Conservation (phyloP, 163 green algal species). For the Scenedesmus sp. region DNA sequence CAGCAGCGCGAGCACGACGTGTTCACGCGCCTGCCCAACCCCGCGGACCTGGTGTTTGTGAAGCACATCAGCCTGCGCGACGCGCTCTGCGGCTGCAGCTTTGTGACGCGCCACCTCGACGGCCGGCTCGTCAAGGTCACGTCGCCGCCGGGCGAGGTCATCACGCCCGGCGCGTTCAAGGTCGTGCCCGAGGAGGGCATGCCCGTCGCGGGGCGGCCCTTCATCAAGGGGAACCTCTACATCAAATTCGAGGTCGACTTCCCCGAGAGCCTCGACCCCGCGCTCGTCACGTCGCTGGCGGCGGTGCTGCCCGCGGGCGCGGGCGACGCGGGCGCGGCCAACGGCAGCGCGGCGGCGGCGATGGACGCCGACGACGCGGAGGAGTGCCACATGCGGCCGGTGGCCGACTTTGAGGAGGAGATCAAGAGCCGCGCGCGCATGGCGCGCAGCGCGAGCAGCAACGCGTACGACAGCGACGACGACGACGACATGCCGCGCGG, state of each 20-base stretch:
- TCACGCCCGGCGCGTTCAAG: constrained; percentile 89
- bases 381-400: constrained; percentile 51
- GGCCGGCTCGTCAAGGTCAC: constrained; percentile 80
- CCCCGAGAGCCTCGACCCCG: constrained; percentile 65
- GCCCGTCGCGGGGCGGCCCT: constrained; percentile 91
- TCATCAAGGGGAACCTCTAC: constrained; percentile 97
- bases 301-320: background rate
- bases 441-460: constrained; percentile 54
- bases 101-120: constrained; percentile 92
- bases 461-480: constrained; percentile 78
- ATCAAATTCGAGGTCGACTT: constrained; percentile 93
- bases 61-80: constrained; percentile 87
- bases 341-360: constrained; percentile 3
- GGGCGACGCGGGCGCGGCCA: constrained; percentile 2
- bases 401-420: constrained; percentile 89
- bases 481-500: constrained; percentile 71
- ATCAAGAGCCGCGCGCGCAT: constrained; percentile 68
- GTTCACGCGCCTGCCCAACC: constrained; percentile 82
- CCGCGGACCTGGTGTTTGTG: constrained; percentile 86
- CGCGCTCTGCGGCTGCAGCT: constrained; percentile 87
- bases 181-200: constrained; percentile 95
- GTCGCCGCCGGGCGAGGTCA: constrained; percentile 78
- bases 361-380: constrained; percentile 45
- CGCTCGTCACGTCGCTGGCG: constrained; percentile 57
- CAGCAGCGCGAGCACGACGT: constrained; percentile 84